Conservation (phyloP, 2,329 filamentous ascomycete genomes). For the Simplicillium aogashimaense region DNA sequence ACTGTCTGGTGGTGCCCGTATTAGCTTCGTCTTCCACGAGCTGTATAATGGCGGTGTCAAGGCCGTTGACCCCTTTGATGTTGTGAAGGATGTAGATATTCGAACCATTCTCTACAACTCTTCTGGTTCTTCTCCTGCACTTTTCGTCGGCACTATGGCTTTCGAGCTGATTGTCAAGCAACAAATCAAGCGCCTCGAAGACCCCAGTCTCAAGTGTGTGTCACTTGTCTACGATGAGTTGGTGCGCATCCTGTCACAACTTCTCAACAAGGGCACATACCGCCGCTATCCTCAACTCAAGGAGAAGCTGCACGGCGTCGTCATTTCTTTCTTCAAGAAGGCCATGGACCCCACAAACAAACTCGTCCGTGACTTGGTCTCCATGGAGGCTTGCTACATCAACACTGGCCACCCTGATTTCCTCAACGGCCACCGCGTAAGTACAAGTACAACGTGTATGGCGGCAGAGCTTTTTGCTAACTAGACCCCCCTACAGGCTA, state of each 20-base stretch:
- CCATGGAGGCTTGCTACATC: slow-evolving; percentile 96
- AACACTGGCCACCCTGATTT: slow-evolving; percentile 99
- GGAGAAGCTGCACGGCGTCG: slow-evolving; percentile 91
- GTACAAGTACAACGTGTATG: slow-evolving; percentile 14
- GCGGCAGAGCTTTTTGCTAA: slow-evolving; percentile 10
- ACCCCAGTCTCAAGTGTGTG: slow-evolving; percentile 94
- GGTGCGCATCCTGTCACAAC: slow-evolving; percentile 85
- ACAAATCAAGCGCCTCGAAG: slow-evolving; percentile 92
- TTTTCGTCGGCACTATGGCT: slow-evolving; percentile 96
- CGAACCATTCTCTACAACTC: slow-evolving; percentile 97
- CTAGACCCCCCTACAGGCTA: slow-evolving; percentile 49
- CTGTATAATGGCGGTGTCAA: slow-evolving; percentile 96
- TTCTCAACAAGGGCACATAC: slow-evolving; percentile 83
- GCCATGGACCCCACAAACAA: slow-evolving; percentile 98
- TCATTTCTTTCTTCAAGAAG: slow-evolving; percentile 95
- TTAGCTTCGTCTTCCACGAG: slow-evolving; percentile 98
- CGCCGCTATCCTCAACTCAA: slow-evolving; percentile 88
- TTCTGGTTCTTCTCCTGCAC: slow-evolving; percentile 90
- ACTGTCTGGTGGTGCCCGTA: slow-evolving; percentile 91
- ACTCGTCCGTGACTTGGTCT: slow-evolving; percentile 81
- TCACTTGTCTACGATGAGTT: slow-evolving; percentile 95
- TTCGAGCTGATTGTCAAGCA: slow-evolving; percentile 98
- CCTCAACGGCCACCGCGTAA: slow-evolving; percentile 81
- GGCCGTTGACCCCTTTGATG: slow-evolving; percentile 93
- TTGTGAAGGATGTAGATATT: slow-evolving; percentile 96